Evolutionary conservation across 2,329 filamentous ascomycete species (phyloP).

Genomic region (Colletotrichum brevisporum): DNA sequence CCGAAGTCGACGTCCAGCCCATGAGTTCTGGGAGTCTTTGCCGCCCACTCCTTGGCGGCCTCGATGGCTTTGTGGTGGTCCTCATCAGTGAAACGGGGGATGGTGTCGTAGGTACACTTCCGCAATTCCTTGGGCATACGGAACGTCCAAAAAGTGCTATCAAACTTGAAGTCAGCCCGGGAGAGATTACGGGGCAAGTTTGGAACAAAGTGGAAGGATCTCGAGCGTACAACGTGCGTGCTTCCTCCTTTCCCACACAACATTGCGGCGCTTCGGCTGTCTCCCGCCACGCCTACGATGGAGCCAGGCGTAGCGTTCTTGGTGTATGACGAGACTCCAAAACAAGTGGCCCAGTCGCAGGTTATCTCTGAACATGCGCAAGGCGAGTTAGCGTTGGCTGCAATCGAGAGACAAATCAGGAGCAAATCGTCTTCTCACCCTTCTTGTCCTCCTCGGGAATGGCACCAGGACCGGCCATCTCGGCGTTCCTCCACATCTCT

Average conservation of each 20-base stretch:
- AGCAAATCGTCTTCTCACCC: constrained; percentile 41
- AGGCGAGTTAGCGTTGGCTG: not conserved
- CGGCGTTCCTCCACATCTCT: constrained; percentile 46
- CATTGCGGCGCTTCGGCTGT: not conserved
- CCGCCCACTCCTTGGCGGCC: not conserved
- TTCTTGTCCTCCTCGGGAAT: constrained; percentile 42
- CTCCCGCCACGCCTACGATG: not conserved
- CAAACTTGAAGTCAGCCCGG: not conserved
- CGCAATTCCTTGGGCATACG: not conserved
- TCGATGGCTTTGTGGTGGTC: not conserved
- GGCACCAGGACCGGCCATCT: constrained; percentile 44
- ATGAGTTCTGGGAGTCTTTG: constrained; percentile 43
- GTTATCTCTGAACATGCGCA: not conserved
- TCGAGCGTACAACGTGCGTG: not conserved
- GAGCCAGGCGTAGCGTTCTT: not conserved
- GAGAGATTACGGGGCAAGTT: too few species aligned
- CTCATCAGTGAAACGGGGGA: not conserved
- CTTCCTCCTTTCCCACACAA: not conserved
- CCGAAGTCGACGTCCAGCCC: not conserved
- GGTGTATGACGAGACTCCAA: not conserved
- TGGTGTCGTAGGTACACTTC: not conserved
- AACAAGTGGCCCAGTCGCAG: constrained; percentile 3
- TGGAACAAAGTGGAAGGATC: too few species aligned
- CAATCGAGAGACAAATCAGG: not conserved
- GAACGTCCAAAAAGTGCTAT: constrained; percentile 1